Base-by-base conservation (phyloP, 305 asterid genomes). In the Coffea humblotiana region DNA sequence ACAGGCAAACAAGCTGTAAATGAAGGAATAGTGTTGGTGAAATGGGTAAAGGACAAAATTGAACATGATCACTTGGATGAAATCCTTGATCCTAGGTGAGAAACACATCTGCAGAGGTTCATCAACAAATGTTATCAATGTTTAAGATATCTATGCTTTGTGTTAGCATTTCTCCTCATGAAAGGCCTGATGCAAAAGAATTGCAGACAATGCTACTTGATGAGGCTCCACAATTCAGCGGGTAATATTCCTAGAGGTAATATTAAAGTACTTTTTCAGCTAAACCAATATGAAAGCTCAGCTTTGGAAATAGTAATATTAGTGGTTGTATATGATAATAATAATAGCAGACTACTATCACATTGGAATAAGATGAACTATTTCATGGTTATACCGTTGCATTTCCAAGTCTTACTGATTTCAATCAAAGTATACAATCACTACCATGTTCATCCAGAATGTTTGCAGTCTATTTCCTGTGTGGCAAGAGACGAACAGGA, bases 81-180 rank as follows among this genome's bases (percentile, higher is more conserved):
- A 64, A 29, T 73, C 61, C 47, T 79, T 64, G 82, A 73, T 77
- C 51, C 21, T 18, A 63, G 82, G 74, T 79, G 69, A 73, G 78
- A 13, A 61, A n/a, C 1, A n/a, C 68, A 56, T 79, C 78, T 0
- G 23, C 43, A 35, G 73, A 79, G 67, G 82, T 72, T 79, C 54
- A 72, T 19, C 74, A 79, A 47, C 73, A 79, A 51, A 79, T 79
- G 82, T 47, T 72, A 47, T 3, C 76, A 4, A 15, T 72, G 64
- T 72, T 79, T 23, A 16, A 47, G 45, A 73, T 79, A 23, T 29
- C 82, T 29, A 19, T 79, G 78, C 68, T 19, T 45, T 68, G 76
- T 52, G 45, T 72, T n/a, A 72, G 56, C 52, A 54, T 25, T 51
- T 77, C 71, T 52, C 71, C 82, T 6, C 40, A 75, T 16, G 27